phyloP scores from a whole-genome alignment of 2,329 filamentous ascomycete species.

The Exophiala dermatitidis region DNA sequence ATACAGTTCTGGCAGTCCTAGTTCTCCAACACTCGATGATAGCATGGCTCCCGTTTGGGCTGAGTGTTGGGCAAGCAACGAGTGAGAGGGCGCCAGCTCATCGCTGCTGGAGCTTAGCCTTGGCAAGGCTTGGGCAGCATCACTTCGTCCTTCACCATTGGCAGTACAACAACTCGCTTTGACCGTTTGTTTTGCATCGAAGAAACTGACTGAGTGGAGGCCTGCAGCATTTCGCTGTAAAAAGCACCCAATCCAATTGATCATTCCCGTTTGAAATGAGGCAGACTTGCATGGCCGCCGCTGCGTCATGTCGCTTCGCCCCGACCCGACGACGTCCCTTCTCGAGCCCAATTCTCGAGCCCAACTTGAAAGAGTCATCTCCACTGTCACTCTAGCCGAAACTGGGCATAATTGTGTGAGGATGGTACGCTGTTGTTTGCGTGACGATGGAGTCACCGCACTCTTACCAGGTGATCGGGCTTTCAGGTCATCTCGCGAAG shows the following conservation, averaged over 20 bases:
- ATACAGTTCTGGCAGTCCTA: slow-evolving; percentile 3
- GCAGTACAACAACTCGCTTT: slow-evolving; percentile 8
- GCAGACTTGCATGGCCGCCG: slow-evolving; percentile 9
- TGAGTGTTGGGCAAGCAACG: background rate
- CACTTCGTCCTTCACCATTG: slow-evolving; percentile 2
- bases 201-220: background rate
- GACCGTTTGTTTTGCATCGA: background rate
- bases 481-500: too few species aligned
- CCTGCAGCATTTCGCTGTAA: background rate
- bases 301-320: slow-evolving; percentile 7
- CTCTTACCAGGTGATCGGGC: too few species aligned
- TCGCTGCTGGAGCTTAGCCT: slow-evolving; percentile 8
- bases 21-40: background rate
- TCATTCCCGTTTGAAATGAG: slow-evolving; percentile 12
- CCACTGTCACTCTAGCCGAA: background rate
- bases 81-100: slow-evolving; percentile 18
- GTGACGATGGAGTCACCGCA: too few species aligned
- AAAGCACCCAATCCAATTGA: slow-evolving; percentile 8
- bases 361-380: background rate
- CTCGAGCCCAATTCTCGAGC: slow-evolving; percentile 1
- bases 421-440: background rate
- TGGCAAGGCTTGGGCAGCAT: slow-evolving; percentile 17
- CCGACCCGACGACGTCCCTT: slow-evolving; percentile 9
- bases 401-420: background rate
- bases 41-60: background rate